Evolutionary conservation across 2,329 filamentous ascomycete genomes (phyloP), one percentile per base, ranked within the genome.

Genomic region (Pseudogymnoascus sp.): DNA sequence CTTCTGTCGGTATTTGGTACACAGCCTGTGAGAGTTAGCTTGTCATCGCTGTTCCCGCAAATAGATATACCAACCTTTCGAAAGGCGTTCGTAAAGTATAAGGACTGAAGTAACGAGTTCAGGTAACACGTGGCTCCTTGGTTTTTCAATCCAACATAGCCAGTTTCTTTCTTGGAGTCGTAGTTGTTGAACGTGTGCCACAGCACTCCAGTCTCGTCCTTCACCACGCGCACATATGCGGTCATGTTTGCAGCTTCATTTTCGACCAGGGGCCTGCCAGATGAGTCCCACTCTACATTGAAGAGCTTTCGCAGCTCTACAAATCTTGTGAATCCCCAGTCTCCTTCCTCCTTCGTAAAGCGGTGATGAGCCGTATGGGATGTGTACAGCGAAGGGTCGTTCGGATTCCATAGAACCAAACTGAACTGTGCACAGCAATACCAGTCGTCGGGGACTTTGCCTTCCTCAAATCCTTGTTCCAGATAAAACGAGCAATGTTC

Each of bases 261-360:
- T 72, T 96, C 90, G 16, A 92, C 83, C 68, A 96, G 81, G 7
- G 89, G 91, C 64, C 89, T 83, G 39, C 76, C 79, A 21, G 80
- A 78, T 21, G 86, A 84, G 64, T 95, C 89, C 84, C 89, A 96
- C 1, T 85, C 82, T 36, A 86, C 80, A 66, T 87, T 88, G 73
- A 97, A 96, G 74, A 97, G 88, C 71, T 86, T 88, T 62, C 91
- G 84, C 60, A 96, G 83, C 74, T 97, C 95, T 11, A 92, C 86
- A 73, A 97, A 99, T 63, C 93, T 82, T n/a, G 95, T 99, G 75
- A 99, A 99, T 1, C 95, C 95, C 95, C 95, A 99, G 72, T 99
- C 95, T 23, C 91, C 92, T 76, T 99, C 95, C 47, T 97, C 95
- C 67, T 90, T 90, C 3, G 92, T 97, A 76, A 97, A 99, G 65